Base-by-base conservation (phyloP, 257 asterid species). In the Verbascum thapsus region DNA sequence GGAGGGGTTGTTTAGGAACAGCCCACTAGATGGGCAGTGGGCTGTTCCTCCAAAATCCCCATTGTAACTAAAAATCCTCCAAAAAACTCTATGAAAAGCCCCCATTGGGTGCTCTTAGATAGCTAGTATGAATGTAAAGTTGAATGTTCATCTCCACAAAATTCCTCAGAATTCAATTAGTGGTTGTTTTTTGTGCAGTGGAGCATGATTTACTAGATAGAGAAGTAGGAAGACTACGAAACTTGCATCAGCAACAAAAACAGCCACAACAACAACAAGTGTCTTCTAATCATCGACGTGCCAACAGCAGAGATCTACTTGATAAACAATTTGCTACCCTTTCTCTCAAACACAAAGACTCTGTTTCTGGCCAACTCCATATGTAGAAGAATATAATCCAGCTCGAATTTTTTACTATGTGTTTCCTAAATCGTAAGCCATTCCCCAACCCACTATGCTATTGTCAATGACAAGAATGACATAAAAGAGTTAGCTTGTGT, bases 151-250 rank as follows among this genome's bases (percentile, higher is more conserved):
- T 15, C 5, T 30, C 3, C 19, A 11, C 10, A 8, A 34, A 18
- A 34, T 44, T 57, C 30, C 30, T 48, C 32, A 22, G 13, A 74
- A 54, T 48, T 69, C 51, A 75, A 43, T 16, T 5, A 51, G 40
- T 67, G 38, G 8, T 39, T 39, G 0, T 11, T 57, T 59, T 23
- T 7, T 71, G 37, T 68, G 77, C 85, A 87, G 95, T 87, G 78
- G 95, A 84, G 64, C 92, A 87, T 48, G 95, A 87, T 23, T 90
- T 87, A 19, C 64, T 87, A 73, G 95, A 87, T 76, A 76, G 84
- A 71, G 92, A 87, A 72, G 74, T 66, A 18, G 83, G 70, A 60
- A 76, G 92, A 63, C 75, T 87, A 16, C 76, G 74, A 48, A 72
- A 65, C 48, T 56, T 84, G 61, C 82, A 78, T 69, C 82, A 74